Evolutionary conservation across 108 stramenopile genomes (phyloP).

Genomic region (Nitzschia palea): DNA sequence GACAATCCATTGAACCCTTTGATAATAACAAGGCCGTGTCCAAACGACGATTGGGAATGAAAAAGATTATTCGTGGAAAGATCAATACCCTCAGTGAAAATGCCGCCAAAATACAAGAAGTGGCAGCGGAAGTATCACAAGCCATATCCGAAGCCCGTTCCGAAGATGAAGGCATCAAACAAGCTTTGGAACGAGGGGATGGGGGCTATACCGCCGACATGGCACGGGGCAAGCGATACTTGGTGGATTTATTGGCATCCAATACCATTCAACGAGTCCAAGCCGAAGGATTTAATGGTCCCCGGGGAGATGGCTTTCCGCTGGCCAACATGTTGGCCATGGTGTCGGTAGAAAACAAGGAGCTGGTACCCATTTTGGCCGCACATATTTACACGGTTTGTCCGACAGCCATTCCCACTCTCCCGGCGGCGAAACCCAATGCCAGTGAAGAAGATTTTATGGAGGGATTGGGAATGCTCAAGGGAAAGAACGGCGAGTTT

Average conservation of each 20-base stretch:
- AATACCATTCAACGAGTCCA: constrained; percentile 79
- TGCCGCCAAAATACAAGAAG: constrained; percentile 56
- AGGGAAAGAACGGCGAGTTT: constrained; percentile 68
- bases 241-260: constrained; percentile 73
- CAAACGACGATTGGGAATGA: constrained; percentile 70
- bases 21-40: constrained; percentile 55
- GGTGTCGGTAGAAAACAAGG: constrained; percentile 60
- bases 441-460: constrained; percentile 67
- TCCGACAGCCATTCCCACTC: constrained; percentile 75
- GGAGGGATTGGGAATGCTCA: constrained; percentile 83
- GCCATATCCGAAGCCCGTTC: constrained; percentile 45
- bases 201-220: constrained; percentile 48
- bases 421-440: constrained; percentile 41
- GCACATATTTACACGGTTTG: constrained; percentile 85
- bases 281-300: constrained; percentile 85
- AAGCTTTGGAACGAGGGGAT: constrained; percentile 17
- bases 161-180: constrained; percentile 54
- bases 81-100: constrained; percentile 82
- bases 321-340: constrained; percentile 67
- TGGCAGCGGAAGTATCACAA: constrained; percentile 53
- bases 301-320: constrained; percentile 85
- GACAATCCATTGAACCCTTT: constrained; percentile 58
- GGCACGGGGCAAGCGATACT: constrained; percentile 69
- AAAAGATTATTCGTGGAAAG: constrained; percentile 80
- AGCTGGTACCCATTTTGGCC: constrained; percentile 59